These are phyloP conservation scores for Penicillium olsonii DNA, from an alignment of 2,329 filamentous ascomycete species.

Conservation along the genomic window DNA sequence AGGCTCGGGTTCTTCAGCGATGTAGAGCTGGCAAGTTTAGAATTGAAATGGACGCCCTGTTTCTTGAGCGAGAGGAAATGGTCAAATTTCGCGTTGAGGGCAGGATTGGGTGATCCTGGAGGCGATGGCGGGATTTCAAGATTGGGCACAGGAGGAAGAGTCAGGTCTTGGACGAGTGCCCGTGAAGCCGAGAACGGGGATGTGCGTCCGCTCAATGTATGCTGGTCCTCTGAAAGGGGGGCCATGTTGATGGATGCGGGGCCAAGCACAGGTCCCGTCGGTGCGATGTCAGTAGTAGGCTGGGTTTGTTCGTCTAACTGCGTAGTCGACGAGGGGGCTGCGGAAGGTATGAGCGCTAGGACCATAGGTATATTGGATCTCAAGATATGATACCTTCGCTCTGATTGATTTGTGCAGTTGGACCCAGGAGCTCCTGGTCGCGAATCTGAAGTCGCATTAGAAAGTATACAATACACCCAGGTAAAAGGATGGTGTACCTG, in stretches of 20 bases:
- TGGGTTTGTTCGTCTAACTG: slow-evolving; percentile 1
- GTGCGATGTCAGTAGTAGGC: slow-evolving; percentile 13
- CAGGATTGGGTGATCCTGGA: slow-evolving; percentile 46
- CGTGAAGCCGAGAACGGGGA: slow-evolving; percentile 55
- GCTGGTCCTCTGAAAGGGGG: slow-evolving; percentile 14
- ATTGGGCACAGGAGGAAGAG: slow-evolving; percentile 49
- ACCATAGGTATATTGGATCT: background rate
- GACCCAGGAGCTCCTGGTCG: background rate
- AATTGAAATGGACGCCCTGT: slow-evolving; percentile 65
- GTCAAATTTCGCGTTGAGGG: slow-evolving; percentile 57
- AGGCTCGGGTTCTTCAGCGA: slow-evolving; percentile 62
- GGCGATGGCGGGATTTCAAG: slow-evolving; percentile 49
- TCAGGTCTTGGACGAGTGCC: slow-evolving; percentile 57
- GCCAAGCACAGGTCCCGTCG: slow-evolving; percentile 37
- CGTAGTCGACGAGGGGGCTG: slow-evolving; percentile 5
- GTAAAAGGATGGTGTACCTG: slow-evolving; percentile 24
- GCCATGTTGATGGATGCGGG: slow-evolving; percentile 34
- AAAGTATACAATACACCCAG: background rate
- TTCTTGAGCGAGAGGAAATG: slow-evolving; percentile 64
- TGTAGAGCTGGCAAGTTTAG: slow-evolving; percentile 58
- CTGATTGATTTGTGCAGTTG: slow-evolving; percentile 3
- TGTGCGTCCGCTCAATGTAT: slow-evolving; percentile 22
- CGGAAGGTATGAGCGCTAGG: background rate
- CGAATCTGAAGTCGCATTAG: background rate
- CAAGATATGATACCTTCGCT: slow-evolving; percentile 8